Base-by-base conservation (phyloP, 495 filamentous ascomycete species). In the Neurospora sp. region DNA sequence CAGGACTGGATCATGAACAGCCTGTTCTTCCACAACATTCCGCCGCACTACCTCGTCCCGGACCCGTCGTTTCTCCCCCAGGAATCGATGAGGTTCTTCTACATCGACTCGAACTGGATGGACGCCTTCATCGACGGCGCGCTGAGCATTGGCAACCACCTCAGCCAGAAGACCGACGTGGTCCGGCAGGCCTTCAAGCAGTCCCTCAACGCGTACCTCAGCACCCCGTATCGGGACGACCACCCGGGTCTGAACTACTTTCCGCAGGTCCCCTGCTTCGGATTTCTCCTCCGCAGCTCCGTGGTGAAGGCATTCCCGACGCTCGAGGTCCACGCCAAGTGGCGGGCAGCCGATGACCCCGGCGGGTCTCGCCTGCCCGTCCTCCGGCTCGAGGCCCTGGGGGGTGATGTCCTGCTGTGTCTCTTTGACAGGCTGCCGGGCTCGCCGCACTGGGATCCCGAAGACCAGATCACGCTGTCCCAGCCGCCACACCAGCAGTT, bases 111-210 rank as follows among this genome's bases (percentile, higher is more conserved):
- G 4, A 75, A 74, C 68, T 88, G 86, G 86, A 61, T 81, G 6
- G 82, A 85, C 44, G 74, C 74, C 2, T 44, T 86, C 3, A 70
- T 88, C 12, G 86, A 88, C 72, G 86, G 86, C 0, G 85, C 79
- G 2, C 78, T 88, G 1, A 80, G 76, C 7, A 22, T 83, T 0
- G 84, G 75, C 3, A 87, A 86, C 73, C 81, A 86, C 72, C 37
- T 80, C 3, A 74, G 76, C 2, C 68, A 74, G 1, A 71, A 73
- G 0, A 59, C 80, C 5, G 83, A 84, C 69, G 5, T 46, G 22
- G 44, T 76, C 12, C 79, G 83, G 16, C 69, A 20, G 14, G 74
- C 74, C n/a, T 80, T 86, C 70, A 84, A 84, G 69, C 3, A 69
- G 7, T 71, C 46, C n/a, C 61, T 82, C 69, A 81, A 83, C 69